Base-by-base conservation (phyloP, 306 rosid genomes). In the Fragaria nilgerrensis region DNA sequence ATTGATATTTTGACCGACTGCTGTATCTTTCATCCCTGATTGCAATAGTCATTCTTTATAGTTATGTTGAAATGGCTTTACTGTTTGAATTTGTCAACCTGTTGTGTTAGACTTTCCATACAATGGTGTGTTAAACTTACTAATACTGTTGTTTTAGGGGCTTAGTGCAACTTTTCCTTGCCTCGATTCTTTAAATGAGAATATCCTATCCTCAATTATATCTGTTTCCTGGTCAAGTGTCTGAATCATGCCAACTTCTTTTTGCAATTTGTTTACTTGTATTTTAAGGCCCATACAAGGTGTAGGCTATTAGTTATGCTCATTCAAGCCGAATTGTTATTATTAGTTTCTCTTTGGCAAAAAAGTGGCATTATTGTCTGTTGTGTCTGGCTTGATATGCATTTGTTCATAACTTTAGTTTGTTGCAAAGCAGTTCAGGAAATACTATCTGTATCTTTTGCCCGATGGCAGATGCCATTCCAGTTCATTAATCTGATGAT, bases 401-500 rank as follows among this genome's bases (percentile, higher is more conserved):
- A 1, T 55, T 13, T 49, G 52, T 25, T n/a, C 52, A 15, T 22
- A 20, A 8, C 22, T 3, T 72, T 36, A 19, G 16, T 37, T 13
- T 73, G 27, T 73, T 73, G 50, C 25, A 13, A 17, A 20, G 44
- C 55, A 23, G 55, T 58, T 56, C 23, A 58, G 3, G 22, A 56
- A 23, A n/a, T 73, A 36, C 41, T 56, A 41, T 23, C 19, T 74
- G 19, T 37, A 4, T 73, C 9, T 39, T 36, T 56, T 73, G 12
- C 50, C 25, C 0, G 22, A 52, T 25, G 39, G 68, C 19, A 73
- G 68, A 58, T 65, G 55, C 74, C 17, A 52, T 70, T 72, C 43
- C 12, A 78, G 82, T 83, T 79, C 15, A 72, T 70, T 14, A 20
- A 36, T 64, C 66, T 36, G 49, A 68, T 81, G 25, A 47, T 70